Evolutionary conservation across 164 flowering plant genomes (phyloP), one percentile per base, ranked within the genome.

Genomic region (Nymphaea thermarum): DNA sequence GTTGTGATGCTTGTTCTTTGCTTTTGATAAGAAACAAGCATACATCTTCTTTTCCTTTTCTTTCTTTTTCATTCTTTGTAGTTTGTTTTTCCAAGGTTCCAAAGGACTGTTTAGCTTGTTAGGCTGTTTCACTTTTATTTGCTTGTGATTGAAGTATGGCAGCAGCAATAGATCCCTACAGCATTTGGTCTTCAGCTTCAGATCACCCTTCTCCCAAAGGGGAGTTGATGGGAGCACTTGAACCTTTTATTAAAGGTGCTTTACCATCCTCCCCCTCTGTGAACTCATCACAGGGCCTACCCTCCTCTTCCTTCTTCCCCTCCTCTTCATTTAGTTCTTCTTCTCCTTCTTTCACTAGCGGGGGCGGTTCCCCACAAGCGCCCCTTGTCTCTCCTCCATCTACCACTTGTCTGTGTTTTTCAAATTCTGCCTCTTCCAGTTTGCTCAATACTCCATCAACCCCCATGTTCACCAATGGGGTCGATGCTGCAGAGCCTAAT

Each of bases 171-270:
- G 85, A 86, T 75, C 68, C 84, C 63, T 86, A 69, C 79, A 80
- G 80, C 77, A 69, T 70, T 55, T 45, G 76, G 62, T 62, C 75
- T 67, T 57, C 43, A n/a, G 67, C 66, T 25, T 59, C 71, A 71
- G 80, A 80, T 25, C 36, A 25, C 65, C 82, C 69, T 43, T 80
- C 82, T 51, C 57, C 57, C 14, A 51, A 51, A 25, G 89, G 80
- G 66, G 98, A 93, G 75, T 75, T 93, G 2, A 93, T 93, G 98
- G 85, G 85, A 78, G 98, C 96, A 75, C 91, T 93, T 71, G 84
- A 77, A 71, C 97, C 98, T 90, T 93, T 89, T 87, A 85, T 90
- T 71, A 86, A 87, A 69, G 65, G 88, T 81, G 87, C 86, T 87
- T 79, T 89, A 10, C 47, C 78, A 51, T 51, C 55, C 57, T 51